Evolutionary conservation across 306 rosid genomes (phyloP).

Genomic region (Prunus davidiana): DNA sequence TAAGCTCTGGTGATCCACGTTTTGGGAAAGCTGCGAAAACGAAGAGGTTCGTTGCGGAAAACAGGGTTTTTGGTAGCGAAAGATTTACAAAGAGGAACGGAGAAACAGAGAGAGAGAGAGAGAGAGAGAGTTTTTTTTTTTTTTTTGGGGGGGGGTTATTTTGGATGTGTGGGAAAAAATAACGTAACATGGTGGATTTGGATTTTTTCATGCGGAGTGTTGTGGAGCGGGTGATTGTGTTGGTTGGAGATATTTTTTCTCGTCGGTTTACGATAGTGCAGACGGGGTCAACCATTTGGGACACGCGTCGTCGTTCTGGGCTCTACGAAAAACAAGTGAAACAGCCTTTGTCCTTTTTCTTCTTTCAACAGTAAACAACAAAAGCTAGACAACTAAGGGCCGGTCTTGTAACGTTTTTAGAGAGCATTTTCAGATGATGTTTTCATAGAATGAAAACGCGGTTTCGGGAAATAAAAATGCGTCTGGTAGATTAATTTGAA

Average conservation of each 20-base stretch:
- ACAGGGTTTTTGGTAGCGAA: not conserved
- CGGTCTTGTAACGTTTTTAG: too few species aligned
- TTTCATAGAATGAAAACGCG: too few species aligned
- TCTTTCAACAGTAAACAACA: not conserved
- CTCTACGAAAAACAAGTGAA: not conserved
- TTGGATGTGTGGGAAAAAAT: not conserved
- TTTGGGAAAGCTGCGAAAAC: not conserved
- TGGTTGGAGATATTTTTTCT: not conserved
- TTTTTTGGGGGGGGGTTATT: not conserved
- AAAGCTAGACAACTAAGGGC: too few species aligned
- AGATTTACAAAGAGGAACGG: not conserved
- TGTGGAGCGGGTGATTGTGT: not conserved
- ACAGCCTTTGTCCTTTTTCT: not conserved
- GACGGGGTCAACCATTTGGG: not conserved
- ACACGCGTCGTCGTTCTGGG: not conserved
- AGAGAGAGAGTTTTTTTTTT: not conserved
- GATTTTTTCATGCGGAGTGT: not conserved
- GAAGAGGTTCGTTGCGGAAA: slow-evolving; percentile 1
- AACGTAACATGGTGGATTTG: not conserved
- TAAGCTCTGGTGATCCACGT: not conserved
- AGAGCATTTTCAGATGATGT: too few species aligned
- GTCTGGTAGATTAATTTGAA: too few species aligned
- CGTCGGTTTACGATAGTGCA: not conserved
- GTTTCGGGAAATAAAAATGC: too few species aligned
- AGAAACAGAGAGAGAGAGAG: not conserved